phyloP scores from a whole-genome alignment of 371 early-diverging fungal species.

The Lichtheimia ramosa region DNA sequence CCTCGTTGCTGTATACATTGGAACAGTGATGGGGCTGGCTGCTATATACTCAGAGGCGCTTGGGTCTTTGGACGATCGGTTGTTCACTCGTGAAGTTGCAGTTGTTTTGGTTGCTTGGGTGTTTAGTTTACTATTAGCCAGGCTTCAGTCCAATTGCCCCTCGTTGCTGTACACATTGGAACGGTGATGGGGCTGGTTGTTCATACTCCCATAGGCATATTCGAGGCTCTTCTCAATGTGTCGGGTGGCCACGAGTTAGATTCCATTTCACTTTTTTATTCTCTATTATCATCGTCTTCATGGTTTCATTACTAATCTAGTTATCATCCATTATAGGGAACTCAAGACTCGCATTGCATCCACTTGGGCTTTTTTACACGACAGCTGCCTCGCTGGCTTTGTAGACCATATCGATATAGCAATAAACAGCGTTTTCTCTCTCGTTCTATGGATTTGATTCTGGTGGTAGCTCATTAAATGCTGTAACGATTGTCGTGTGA shows the following conservation, averaged over 20 bases:
- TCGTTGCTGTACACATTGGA: neutral
- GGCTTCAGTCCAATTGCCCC: neutral
- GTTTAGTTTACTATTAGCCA: neutral
- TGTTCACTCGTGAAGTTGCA: too few relatives aligned
- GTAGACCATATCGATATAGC: neutral
- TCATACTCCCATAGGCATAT: too few relatives aligned
- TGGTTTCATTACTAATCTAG: too few relatives aligned
- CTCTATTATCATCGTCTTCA: too few relatives aligned
- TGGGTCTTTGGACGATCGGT: too few relatives aligned
- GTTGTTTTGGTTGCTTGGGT: too few relatives aligned
- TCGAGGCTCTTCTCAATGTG: too few relatives aligned
- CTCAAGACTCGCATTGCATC: neutral
- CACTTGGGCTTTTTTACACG: neutral
- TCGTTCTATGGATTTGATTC: neutral
- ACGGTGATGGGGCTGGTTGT: too few relatives aligned
- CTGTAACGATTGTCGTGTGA: neutral
- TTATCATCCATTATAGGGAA: too few relatives aligned
- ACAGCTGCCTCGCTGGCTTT: constrained; percentile 2
- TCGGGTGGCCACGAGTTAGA: too few relatives aligned
- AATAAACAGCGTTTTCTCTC: neutral
- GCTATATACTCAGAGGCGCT: too few relatives aligned
- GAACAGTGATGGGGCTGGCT: constrained; percentile 1
- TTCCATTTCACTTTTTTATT: too few relatives aligned
- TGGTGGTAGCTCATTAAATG: constrained; percentile 1
- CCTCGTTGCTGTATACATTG: constrained; percentile 1